Percentiles rank a stretch among this genome's conserved stretches.
Conservation (phyloP, 2,329 filamentous ascomycete species). For the Exophiala oligosperma region DNA sequence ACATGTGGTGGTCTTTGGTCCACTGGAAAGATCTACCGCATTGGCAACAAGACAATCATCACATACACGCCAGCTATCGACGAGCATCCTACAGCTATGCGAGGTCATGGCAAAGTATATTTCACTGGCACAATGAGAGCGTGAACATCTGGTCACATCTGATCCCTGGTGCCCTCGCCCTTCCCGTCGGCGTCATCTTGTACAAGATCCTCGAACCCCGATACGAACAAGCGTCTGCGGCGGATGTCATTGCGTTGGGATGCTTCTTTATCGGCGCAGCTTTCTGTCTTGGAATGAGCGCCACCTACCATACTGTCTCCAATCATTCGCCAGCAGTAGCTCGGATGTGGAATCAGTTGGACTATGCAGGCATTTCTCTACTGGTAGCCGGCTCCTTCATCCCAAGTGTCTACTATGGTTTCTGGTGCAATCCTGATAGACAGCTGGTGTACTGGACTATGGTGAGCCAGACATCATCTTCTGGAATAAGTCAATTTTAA, state of each 20-base stretch:
- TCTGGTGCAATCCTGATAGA: constrained; percentile 67
- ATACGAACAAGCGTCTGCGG: constrained; percentile 60
- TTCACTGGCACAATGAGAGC: constrained; percentile 67
- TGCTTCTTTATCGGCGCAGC: constrained; percentile 79
- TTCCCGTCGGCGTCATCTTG: constrained; percentile 49
- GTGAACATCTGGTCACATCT: constrained; percentile 74
- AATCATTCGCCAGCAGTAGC: constrained; percentile 81
- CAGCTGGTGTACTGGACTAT: constrained; percentile 73
- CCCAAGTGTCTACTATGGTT: constrained; percentile 83
- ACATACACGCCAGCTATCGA: constrained; percentile 67
- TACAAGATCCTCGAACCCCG: constrained; percentile 62
- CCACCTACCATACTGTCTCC: constrained; percentile 78
- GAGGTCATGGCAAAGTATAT: constrained; percentile 58
- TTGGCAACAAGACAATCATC: constrained; percentile 66
- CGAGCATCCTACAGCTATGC: constrained; percentile 61
- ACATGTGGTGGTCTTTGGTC: constrained; percentile 32
- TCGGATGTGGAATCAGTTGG: constrained; percentile 85
- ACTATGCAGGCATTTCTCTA: constrained; percentile 90
- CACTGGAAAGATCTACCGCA: constrained; percentile 54
- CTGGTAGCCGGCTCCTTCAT: constrained; percentile 91
- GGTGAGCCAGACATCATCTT: constrained; percentile 50
- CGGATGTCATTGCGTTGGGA: constrained; percentile 70
- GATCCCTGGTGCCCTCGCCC: constrained; percentile 59
- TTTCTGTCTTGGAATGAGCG: constrained; percentile 75
- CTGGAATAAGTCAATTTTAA: constrained; percentile 3